Evolutionary conservation across 2,329 filamentous ascomycete species (phyloP), one percentile per base, ranked within the genome.

Genomic region (Nemania abortiva): DNA sequence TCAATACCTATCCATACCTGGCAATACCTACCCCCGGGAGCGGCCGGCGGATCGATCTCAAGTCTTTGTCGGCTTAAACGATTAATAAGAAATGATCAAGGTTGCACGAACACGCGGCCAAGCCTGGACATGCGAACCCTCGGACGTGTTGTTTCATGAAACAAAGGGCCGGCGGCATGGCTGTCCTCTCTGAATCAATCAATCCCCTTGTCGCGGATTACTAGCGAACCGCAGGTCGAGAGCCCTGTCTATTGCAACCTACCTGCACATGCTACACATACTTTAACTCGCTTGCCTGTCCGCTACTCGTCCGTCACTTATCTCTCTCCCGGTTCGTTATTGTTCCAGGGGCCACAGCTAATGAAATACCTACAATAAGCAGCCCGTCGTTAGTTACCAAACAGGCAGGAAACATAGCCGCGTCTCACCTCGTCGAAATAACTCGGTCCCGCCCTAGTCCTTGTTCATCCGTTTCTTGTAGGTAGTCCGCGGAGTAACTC

Each of bases 31-130:
- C n/a, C 24, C 24, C 37, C 49, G 50, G 49, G 34, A 54, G 18
- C 37, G 37, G 50, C 34, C 60, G 50, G 59, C n/a, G 52, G 13
- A 31, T 47, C 2, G 20, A 31, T 55, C 6, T 9, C 18, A 22
- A 6, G 4, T 31, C 24, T 34, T 20, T 53, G 42, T 61, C 31
- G 22, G 29, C 34, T 3, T 9, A 42, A 9, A 15, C 11, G 22
- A 63, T 63, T 56, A 49, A 56, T 49, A 56, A 56, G 60, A 37
- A 50, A 55, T 56, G 42, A 56, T 37, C 52, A 56, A 49, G 39
- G 61, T 56, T 6, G 24, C 29, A 63, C 37, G 31, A 27, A 15
- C 13, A 37, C 61, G 54, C 39, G 37, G 52, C 52, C 61, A 50
- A 57, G 61, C 31, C 52, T 37, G 5, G n/a, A 50, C 52, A 56